A percentile compares a stretch with the other conserved stretches of the same genome.
Evolutionary conservation across 441 rosid genomes (phyloP).

Genomic region (Hura crepitans): DNA sequence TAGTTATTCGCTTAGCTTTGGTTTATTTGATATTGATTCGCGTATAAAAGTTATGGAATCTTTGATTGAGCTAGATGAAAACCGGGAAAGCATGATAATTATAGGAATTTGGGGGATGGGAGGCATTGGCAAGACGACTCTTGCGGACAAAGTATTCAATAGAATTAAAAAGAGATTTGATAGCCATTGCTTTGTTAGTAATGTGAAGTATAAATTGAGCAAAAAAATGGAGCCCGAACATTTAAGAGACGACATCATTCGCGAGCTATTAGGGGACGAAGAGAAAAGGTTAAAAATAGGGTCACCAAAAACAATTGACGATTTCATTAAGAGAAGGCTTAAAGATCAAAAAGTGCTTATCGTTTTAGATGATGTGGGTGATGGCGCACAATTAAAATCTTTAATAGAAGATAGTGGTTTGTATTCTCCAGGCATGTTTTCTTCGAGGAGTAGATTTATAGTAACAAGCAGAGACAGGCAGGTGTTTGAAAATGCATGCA

Average conservation of each 20-base stretch:
- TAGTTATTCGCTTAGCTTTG: background rate
- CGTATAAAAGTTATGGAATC: background rate
- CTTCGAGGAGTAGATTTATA: background rate
- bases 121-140: conserved; percentile 23
- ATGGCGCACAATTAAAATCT: background rate
- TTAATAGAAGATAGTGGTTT: background rate
- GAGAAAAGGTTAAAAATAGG: background rate
- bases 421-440: background rate
- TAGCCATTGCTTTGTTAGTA: background rate
- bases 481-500: background rate
- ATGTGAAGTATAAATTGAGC: background rate
- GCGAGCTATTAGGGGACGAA: background rate
- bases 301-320: background rate
- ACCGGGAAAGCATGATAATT: background rate
- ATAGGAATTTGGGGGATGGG: conserved; percentile 20
- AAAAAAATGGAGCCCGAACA: too few relatives aligned
- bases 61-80: background rate
- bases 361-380: conserved; percentile 16
- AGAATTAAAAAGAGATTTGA: background rate
- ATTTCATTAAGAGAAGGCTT: too few relatives aligned
- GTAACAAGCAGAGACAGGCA: conserved; percentile 15
- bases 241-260: background rate
- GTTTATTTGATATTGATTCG: background rate
- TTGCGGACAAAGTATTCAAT: background rate
- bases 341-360: conserved; percentile 7